phyloP scores from a whole-genome alignment of 2,329 filamentous ascomycete genomes.

The Aspergillus oerlinghausenensis region DNA sequence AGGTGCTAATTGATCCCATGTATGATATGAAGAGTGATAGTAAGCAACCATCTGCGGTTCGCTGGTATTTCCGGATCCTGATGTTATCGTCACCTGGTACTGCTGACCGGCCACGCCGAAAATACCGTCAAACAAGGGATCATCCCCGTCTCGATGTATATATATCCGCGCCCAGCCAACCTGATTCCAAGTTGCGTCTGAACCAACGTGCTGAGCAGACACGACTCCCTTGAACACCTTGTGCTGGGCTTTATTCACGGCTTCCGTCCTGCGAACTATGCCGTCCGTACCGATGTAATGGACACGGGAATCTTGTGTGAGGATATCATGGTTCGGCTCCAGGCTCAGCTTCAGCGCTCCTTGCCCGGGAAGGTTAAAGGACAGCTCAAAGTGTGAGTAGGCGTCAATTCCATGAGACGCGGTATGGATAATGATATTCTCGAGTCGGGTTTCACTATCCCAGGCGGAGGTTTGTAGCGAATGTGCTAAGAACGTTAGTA shows the following conservation, averaged over 20 bases:
- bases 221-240: conserved; percentile 5
- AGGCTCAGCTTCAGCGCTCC: neutral
- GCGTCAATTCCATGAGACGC: neutral
- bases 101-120: conserved; percentile 3
- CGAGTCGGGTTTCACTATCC: neutral
- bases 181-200: neutral
- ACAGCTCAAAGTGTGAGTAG: neutral
- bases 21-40: too few relatives aligned
- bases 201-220: neutral
- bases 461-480: neutral
- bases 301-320: conserved; percentile 3
- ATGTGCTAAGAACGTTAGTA: neutral
- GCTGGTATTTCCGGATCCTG: too few relatives aligned
- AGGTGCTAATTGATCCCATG: neutral
- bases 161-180: conserved; percentile 12
- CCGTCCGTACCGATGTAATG: conserved; percentile 4
- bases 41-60: neutral
- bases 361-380: neutral
- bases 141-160: conserved; percentile 4
- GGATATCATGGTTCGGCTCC: conserved; percentile 9
- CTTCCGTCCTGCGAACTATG: neutral
- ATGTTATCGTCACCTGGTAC: conserved; percentile 4
- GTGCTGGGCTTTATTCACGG: neutral
- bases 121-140: conserved; percentile 9
- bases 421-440: conserved; percentile 2